phyloP scores from a whole-genome alignment of 208 protist species.

The Acanthamoeba healyi region DNA sequence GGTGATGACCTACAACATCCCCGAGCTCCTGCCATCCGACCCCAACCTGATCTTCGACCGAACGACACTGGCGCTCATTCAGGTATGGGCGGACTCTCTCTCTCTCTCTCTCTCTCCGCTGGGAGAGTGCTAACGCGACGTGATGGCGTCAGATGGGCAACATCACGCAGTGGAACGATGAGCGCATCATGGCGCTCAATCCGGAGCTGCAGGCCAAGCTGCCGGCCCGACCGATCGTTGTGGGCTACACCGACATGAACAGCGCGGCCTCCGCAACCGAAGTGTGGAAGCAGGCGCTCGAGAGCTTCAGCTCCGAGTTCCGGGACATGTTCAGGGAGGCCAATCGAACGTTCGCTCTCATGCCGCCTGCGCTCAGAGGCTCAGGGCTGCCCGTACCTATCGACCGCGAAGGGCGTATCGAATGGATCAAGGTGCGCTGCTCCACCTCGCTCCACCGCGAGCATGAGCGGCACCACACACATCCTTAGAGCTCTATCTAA shows the following conservation, averaged over 20 bases:
- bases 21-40: neutral
- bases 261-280: neutral
- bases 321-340: neutral
- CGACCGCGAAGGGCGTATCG: neutral
- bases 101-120: neutral
- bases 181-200: neutral
- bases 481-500: too few relatives aligned
- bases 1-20: constrained; percentile 26
- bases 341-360: neutral
- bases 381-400: neutral
- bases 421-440: constrained; percentile 29
- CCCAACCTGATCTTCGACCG: neutral
- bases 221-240: neutral
- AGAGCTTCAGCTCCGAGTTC: constrained; percentile 25
- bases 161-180: constrained; percentile 1
- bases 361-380: neutral
- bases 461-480: too few relatives aligned
- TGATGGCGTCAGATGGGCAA: neutral
- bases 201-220: neutral
- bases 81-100: neutral
- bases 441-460: neutral
- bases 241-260: neutral
- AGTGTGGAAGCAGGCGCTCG: neutral
- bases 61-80: neutral
- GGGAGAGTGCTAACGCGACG: neutral